Conservation (phyloP, 192 early-diverging fungal genomes). For the Umbelopsis ramanniana region DNA sequence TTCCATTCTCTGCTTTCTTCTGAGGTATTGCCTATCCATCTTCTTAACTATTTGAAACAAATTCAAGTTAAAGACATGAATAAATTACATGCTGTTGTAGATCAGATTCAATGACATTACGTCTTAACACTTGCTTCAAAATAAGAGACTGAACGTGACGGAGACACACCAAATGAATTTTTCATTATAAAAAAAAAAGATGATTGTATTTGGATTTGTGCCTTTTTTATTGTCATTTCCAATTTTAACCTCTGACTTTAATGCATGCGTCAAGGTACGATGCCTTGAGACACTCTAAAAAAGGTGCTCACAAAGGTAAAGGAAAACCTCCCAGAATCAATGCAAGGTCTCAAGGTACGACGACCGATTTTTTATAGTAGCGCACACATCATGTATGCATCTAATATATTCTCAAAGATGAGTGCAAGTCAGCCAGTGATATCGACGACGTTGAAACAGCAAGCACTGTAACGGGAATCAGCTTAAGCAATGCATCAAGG, state of each 20-base stretch:
- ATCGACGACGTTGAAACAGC: neutral
- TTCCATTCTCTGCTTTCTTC: too few relatives aligned
- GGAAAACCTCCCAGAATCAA: neutral
- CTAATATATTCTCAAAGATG: too few relatives aligned
- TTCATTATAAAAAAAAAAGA: too few relatives aligned
- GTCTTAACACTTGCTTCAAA: too few relatives aligned
- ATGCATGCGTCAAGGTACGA: neutral
- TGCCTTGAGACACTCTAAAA: neutral
- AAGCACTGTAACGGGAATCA: neutral
- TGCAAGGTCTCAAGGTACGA: neutral
- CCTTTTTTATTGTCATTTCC: slow-evolving; percentile 4
- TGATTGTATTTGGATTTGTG: neutral
- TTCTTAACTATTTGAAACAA: too few relatives aligned
- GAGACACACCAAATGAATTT: too few relatives aligned
- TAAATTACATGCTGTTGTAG: too few relatives aligned
- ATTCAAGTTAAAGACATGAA: too few relatives aligned
- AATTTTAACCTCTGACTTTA: neutral
- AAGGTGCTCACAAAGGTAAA: neutral
- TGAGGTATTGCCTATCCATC: too few relatives aligned
- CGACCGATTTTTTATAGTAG: neutral
- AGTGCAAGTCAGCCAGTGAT: too few relatives aligned
- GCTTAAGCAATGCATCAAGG: neutral
- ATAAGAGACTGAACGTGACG: too few relatives aligned
- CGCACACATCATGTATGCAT: neutral
- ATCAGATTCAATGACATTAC: too few relatives aligned